phyloP scores from a whole-genome alignment of 352 stramenopile genomes.

The Globisporangium cystogenes region DNA sequence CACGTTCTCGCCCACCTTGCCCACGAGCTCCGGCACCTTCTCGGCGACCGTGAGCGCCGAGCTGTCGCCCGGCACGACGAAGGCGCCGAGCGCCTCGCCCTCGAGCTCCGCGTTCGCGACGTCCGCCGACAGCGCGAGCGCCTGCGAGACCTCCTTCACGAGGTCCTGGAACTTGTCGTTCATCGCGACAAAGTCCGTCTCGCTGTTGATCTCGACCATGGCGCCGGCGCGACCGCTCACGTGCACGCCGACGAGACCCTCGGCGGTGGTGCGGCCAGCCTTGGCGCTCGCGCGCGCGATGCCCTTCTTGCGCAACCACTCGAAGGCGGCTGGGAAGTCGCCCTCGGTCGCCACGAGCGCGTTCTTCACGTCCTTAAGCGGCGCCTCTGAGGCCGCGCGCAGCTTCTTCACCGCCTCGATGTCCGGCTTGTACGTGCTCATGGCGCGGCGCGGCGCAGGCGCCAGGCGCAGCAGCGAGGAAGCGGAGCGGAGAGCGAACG shows the following conservation, averaged over 20 bases:
- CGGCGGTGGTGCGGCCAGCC: constrained; percentile 61
- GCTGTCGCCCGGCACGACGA: constrained; percentile 43
- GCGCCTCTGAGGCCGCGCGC: constrained; percentile 75
- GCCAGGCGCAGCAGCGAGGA: constrained; percentile 7
- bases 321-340: constrained; percentile 80
- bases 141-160: constrained; percentile 41
- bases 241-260: constrained; percentile 74
- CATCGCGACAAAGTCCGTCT: constrained; percentile 94
- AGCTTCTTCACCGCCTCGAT: constrained; percentile 89
- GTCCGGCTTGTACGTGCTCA: constrained; percentile 79
- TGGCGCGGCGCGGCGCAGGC: constrained; percentile 16
- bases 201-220: constrained; percentile 93
- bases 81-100: constrained; percentile 31
- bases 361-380: constrained; percentile 88
- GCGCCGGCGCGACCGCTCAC: constrained; percentile 68
- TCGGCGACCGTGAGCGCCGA: constrained; percentile 38
- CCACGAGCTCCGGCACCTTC: constrained; percentile 73
- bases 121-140: constrained; percentile 24
- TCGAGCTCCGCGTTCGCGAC: constrained; percentile 19
- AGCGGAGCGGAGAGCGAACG: constrained; percentile 7
- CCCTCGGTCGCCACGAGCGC: constrained; percentile 72
- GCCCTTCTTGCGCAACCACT: constrained; percentile 89
- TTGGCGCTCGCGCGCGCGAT: constrained; percentile 79
- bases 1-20: constrained; percentile 86
- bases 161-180: constrained; percentile 90